A percentile compares a stretch with the other conserved stretches of the same genome.
phyloP scores from a whole-genome alignment of 2,329 filamentous ascomycete genomes.

The Diaporthe vaccinii region DNA sequence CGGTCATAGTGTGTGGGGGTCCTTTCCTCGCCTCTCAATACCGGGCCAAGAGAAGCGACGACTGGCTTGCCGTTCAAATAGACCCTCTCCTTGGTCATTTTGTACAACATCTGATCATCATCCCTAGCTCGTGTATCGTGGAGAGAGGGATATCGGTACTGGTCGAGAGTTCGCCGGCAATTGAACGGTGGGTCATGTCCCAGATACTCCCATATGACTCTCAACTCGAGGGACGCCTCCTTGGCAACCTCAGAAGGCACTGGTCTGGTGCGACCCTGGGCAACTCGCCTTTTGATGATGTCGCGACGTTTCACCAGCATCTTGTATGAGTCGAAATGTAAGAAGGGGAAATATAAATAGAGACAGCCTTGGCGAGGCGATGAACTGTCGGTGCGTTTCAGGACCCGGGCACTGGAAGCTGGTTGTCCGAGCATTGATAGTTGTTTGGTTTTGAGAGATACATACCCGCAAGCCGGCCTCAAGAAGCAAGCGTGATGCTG shows the following conservation, averaged over 20 bases:
- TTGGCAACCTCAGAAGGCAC: slow-evolving; percentile 65
- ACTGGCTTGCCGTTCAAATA: background rate
- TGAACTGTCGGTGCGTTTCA: background rate
- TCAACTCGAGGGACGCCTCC: slow-evolving; percentile 64
- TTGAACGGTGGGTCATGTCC: slow-evolving; percentile 70
- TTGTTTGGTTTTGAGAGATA: slow-evolving; percentile 40
- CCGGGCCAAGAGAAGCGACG: background rate
- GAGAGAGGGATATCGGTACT: slow-evolving; percentile 71
- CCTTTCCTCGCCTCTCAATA: background rate
- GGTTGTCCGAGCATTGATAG: background rate
- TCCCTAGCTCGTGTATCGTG: slow-evolving; percentile 69
- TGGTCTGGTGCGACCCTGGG: slow-evolving; percentile 64
- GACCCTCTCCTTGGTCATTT: slow-evolving; percentile 62
- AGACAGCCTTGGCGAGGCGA: slow-evolving; percentile 39
- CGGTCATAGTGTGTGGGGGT: background rate
- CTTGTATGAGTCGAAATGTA: slow-evolving; percentile 73
- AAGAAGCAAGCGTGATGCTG: slow-evolving; percentile 65
- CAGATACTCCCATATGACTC: slow-evolving; percentile 71
- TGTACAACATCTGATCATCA: slow-evolving; percentile 75
- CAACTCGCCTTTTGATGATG: slow-evolving; percentile 62
- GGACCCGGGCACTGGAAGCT: background rate
- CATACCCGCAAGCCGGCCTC: slow-evolving; percentile 62
- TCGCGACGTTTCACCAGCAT: slow-evolving; percentile 66
- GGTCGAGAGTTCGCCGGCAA: slow-evolving; percentile 69
- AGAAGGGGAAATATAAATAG: slow-evolving; percentile 63